A percentile compares a stretch with the other conserved stretches of the same genome.
These are phyloP conservation scores for Scheffersomyces ergatensis DNA, from an alignment of 805 yeast genomes.

Conservation along the genomic window DNA sequence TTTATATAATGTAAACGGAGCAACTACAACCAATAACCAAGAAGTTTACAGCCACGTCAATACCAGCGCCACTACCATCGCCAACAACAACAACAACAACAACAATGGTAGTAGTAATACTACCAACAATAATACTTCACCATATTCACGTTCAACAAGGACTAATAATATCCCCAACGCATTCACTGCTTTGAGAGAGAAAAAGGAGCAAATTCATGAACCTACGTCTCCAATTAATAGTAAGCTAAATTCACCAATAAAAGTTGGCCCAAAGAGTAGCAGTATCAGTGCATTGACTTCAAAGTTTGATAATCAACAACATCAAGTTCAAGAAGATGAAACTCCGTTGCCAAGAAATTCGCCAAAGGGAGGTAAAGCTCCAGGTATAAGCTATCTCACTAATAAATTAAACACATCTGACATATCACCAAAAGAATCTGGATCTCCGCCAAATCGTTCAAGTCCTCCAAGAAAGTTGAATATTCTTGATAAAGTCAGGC, in stretches of 20 bases:
- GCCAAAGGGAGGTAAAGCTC: slow-evolving; percentile 6
- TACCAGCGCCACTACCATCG: background rate
- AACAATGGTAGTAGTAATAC: background rate
- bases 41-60: background rate
- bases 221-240: background rate
- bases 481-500: slow-evolving; percentile 35
- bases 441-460: background rate
- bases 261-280: slow-evolving; percentile 11
- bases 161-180: slow-evolving; percentile 1
- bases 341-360: background rate
- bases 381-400: slow-evolving; percentile 23
- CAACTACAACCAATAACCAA: background rate
- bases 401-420: slow-evolving; percentile 18
- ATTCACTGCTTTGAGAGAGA: slow-evolving; percentile 2
- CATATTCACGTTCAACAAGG: background rate
- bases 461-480: slow-evolving; percentile 13
- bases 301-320: slow-evolving; percentile 14
- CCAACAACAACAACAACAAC: background rate
- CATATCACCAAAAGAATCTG: slow-evolving; percentile 7
- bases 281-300: slow-evolving; percentile 19
- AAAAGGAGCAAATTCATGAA: background rate
- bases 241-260: background rate
- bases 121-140: background rate
- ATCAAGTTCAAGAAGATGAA: slow-evolving; percentile 3
- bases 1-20: background rate